Percentiles rank a stretch among this genome's conserved stretches.
Conservation (phyloP, 306 rosid species). For the Elaeagnus macrophylla region DNA sequence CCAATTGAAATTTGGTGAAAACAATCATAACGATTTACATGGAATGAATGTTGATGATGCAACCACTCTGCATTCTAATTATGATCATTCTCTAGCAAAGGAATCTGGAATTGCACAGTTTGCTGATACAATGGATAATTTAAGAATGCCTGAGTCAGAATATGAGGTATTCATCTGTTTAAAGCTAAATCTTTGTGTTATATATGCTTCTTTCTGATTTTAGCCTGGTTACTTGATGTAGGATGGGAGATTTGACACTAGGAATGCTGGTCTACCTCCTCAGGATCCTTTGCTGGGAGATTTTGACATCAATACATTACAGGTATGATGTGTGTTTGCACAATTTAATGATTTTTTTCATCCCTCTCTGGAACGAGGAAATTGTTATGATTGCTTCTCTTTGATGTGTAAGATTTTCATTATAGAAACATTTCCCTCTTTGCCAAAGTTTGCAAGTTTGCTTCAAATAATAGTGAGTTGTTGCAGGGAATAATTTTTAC, state of each 20-base stretch:
- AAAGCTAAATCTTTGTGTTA: not conserved
- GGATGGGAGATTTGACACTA: slow-evolving; percentile 49
- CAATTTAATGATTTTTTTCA: not conserved
- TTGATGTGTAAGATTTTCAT: too few relatives aligned
- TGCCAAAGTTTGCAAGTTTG: too few relatives aligned
- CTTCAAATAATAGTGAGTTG: too few relatives aligned
- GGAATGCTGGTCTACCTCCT: slow-evolving; percentile 40
- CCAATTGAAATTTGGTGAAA: slow-evolving; percentile 35
- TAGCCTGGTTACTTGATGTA: slow-evolving; percentile 23
- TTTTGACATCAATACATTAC: slow-evolving; percentile 66
- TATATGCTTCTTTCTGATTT: slow-evolving; percentile 16
- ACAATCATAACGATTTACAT: slow-evolving; percentile 33
- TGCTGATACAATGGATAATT: slow-evolving; percentile 48
- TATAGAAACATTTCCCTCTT: too few relatives aligned
- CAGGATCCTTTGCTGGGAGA: slow-evolving; percentile 47
- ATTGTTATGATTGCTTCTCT: too few relatives aligned
- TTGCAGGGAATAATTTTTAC: too few relatives aligned
- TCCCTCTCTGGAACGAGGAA: not conserved
- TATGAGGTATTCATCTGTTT: slow-evolving; percentile 48
- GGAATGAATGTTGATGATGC: slow-evolving; percentile 33
- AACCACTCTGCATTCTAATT: slow-evolving; percentile 28
- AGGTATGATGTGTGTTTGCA: slow-evolving; percentile 42
- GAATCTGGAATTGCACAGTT: slow-evolving; percentile 46
- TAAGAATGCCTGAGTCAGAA: slow-evolving; percentile 43
- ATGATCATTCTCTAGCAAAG: slow-evolving; percentile 42